Percentiles rank a stretch among this genome's conserved stretches.
Evolutionary conservation across 306 rosid genomes (phyloP).

Genomic region (Sechiopsis laciniata): DNA sequence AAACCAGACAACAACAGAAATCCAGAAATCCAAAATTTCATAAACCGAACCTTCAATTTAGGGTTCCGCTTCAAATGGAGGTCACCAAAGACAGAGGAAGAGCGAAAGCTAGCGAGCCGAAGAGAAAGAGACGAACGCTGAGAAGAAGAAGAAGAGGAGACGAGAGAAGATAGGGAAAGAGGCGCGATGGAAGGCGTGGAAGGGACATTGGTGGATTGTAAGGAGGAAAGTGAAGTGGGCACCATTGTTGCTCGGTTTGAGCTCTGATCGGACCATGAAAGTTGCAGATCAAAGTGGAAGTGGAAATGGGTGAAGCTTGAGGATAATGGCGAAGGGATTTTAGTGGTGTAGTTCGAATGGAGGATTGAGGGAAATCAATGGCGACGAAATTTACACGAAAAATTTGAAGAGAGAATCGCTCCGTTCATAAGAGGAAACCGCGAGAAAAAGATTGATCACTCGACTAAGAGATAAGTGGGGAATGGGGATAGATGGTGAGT

Average conservation of each 20-base stretch:
- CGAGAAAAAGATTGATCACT: background rate
- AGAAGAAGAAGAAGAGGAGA: slow-evolving; percentile 28
- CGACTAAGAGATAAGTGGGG: background rate
- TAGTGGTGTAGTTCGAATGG: background rate
- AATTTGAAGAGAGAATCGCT: background rate
- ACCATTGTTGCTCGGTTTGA: slow-evolving; percentile 36
- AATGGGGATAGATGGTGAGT: background rate
- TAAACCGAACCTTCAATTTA: slow-evolving; percentile 37
- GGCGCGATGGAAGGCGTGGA: slow-evolving; percentile 32
- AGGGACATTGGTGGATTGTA: slow-evolving; percentile 34
- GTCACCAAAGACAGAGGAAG: slow-evolving; percentile 28
- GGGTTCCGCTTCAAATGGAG: slow-evolving; percentile 28
- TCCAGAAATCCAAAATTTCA: background rate
- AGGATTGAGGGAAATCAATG: background rate
- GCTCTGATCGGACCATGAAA: background rate
- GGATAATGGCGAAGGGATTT: slow-evolving; percentile 1
- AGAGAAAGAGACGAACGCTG: slow-evolving; percentile 21
- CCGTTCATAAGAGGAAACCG: background rate
- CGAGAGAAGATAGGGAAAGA: slow-evolving; percentile 12
- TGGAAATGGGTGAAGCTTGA: background rate
- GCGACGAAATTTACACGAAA: background rate
- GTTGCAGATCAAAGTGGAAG: background rate
- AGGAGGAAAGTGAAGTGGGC: slow-evolving; percentile 35
- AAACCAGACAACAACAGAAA: background rate
- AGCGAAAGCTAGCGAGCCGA: slow-evolving; percentile 34